Evolutionary conservation across 257 asterid species (phyloP), one percentile per base, ranked within the genome.

Genomic region (Linderniella brevidens): DNA sequence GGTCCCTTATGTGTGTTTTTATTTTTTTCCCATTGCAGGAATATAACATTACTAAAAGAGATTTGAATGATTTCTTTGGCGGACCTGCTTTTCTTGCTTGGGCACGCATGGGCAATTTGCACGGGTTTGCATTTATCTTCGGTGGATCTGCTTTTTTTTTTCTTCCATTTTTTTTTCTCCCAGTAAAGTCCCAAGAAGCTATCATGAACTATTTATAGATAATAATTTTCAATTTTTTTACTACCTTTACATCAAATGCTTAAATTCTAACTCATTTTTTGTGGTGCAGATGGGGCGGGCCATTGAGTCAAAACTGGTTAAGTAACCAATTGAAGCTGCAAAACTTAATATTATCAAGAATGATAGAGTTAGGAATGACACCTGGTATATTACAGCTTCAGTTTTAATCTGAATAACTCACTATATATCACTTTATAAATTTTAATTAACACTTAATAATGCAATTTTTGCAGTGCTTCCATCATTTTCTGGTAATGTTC

Each of bases 71-170:
- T 67, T 88, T 84, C 81, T 88, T 88, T 60, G 96, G 98, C 47
- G 98, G 98, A 63, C 98, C 98, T 55, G 94, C 95, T 32, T 88
- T 84, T 70, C 95, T 88, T 70, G 95, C 95, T 54, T 88, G 98
- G 98, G 98, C 95, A 58, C 98, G 98, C 65, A 80, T 88, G 94
- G 98, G 95, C 35, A 88, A 88, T 69, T 73, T 88, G 54, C 98
- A 88, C 52, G 74, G 82, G 98, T 88, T 56, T 50, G 66, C 50
- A 45, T 18, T 11, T 56, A 8, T 58, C 57, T 48, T 59, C 5
- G 3, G 4, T 45, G 15, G 8, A 19, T 45, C 8, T 8, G 40
- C 11, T 37, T 6, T 45, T 58, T 50, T 42, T 55, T 8, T 47
- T 52, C 13, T 10, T 42, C 13, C 19, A 25, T 8, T 32, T 20